These are phyloP conservation scores for Cladochytrium replicatum DNA, from an alignment of 192 early-diverging fungal genomes.

Conservation along the genomic window DNA sequence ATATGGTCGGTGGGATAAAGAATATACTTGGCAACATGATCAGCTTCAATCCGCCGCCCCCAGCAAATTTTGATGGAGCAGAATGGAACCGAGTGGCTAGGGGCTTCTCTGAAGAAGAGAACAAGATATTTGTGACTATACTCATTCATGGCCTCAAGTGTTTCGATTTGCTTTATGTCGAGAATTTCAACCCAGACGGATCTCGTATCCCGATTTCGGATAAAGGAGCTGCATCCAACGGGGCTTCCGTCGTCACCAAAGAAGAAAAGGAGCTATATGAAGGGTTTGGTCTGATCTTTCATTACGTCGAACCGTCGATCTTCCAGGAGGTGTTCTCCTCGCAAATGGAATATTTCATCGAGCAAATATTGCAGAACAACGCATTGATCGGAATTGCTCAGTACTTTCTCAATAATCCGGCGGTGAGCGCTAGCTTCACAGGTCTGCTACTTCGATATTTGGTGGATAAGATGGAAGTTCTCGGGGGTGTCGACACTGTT, in stretches of 20 bases:
- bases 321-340: constrained; percentile 94
- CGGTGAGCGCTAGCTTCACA: constrained; percentile 65
- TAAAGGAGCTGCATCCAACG: constrained; percentile 3
- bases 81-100: constrained; percentile 30
- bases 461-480: constrained; percentile 63
- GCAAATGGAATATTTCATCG: constrained; percentile 78
- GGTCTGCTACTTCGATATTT: constrained; percentile 68
- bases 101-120: constrained; percentile 61
- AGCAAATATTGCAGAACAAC: constrained; percentile 66
- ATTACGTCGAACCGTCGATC: constrained; percentile 69
- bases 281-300: constrained; percentile 78
- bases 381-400: constrained; percentile 76
- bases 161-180: constrained; percentile 73
- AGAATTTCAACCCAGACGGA: constrained; percentile 43
- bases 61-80: constrained; percentile 20
- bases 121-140: constrained; percentile 57
- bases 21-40: constrained; percentile 65
- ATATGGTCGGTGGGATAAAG: constrained; percentile 80
- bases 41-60: constrained; percentile 54
- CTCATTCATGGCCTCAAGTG: constrained; percentile 71
- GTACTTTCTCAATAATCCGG: constrained; percentile 73
- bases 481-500: constrained; percentile 57
- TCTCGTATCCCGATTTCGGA: constrained; percentile 5
- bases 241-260: constrained; percentile 27
- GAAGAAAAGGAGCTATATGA: constrained; percentile 83